A percentile compares a stretch with the other conserved stretches of the same genome.
Conservation (phyloP, 306 rosid genomes). For the Abrus precatorius region DNA sequence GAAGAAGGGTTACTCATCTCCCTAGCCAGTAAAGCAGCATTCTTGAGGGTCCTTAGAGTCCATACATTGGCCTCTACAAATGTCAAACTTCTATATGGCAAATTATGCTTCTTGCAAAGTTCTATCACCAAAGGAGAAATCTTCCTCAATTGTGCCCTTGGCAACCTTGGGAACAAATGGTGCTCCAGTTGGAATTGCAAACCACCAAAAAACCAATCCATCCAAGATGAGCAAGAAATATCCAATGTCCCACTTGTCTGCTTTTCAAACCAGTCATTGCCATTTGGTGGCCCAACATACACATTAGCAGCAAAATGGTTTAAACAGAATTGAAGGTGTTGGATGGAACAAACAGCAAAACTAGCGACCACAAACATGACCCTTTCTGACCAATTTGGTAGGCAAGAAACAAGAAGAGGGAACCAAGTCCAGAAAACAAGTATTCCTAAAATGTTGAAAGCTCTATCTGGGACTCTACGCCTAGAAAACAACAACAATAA, state of each 20-base stretch:
- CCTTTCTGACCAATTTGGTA: conserved; percentile 85
- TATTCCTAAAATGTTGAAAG: conserved; percentile 67
- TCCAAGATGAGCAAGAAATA: conserved; percentile 69
- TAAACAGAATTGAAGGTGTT: conserved; percentile 76
- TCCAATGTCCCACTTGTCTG: conserved; percentile 75
- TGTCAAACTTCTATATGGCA: conserved; percentile 74
- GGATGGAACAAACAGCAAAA: conserved; percentile 69
- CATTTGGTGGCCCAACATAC: conserved; percentile 70
- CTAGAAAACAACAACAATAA: conserved; percentile 63
- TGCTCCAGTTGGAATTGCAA: conserved; percentile 79
- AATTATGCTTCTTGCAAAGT: conserved; percentile 79
- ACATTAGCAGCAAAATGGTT: conserved; percentile 79
- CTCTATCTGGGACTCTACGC: conserved; percentile 68
- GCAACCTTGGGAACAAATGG: conserved; percentile 72
- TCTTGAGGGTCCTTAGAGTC: conserved; percentile 64
- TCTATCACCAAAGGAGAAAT: conserved; percentile 73
- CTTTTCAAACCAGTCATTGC: conserved; percentile 82
- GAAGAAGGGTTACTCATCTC: conserved; percentile 43
- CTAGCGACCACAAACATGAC: conserved; percentile 69
- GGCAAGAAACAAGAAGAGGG: conserved; percentile 69
- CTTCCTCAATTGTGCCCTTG: conserved; percentile 74
- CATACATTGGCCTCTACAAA: conserved; percentile 69
- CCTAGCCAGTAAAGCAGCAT: conserved; percentile 72
- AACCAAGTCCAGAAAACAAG: conserved; percentile 88
- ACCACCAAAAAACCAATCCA: conserved; percentile 91